Percentiles rank a stretch among this genome's conserved stretches.
Conservation (phyloP, 208 protist genomes). For the Leishmania amazonensis region DNA sequence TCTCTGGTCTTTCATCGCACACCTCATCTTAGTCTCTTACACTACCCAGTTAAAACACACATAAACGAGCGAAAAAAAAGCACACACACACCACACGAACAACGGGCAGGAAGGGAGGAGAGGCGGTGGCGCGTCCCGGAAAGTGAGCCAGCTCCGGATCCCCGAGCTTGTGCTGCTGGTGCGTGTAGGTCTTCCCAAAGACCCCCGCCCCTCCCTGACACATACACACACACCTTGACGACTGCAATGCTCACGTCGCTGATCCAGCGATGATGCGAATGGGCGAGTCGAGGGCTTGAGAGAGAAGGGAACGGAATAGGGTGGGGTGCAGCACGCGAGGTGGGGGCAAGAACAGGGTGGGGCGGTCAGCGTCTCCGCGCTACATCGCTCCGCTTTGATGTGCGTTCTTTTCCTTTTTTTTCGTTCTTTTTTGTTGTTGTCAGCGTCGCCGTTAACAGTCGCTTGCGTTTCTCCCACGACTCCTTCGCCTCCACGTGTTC, state of each 20-base stretch:
- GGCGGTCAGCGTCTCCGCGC: not conserved
- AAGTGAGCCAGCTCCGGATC: not conserved
- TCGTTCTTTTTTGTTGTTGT: not conserved
- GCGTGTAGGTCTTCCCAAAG: not conserved
- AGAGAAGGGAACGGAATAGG: not conserved
- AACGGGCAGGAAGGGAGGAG: not conserved
- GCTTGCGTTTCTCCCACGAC: not conserved
- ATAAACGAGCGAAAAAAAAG: not conserved
- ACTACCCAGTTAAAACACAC: not conserved
- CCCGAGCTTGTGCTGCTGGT: not conserved
- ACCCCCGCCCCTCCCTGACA: not conserved
- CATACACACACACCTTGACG: too few species aligned
- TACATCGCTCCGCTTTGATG: not conserved
- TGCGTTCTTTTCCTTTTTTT: not conserved
- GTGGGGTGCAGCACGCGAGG: not conserved
- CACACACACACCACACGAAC: not conserved
- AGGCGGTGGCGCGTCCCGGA: not conserved
- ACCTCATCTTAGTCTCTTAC: slow-evolving; percentile 13
- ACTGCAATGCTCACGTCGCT: not conserved
- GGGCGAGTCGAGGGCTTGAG: not conserved
- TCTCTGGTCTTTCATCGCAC: not conserved
- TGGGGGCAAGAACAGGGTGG: not conserved
- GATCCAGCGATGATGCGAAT: not conserved
- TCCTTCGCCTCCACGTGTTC: not conserved
- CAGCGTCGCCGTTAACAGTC: not conserved